Evolutionary conservation across 257 asterid genomes (phyloP).

Genomic region (Paulownia fortunei): DNA sequence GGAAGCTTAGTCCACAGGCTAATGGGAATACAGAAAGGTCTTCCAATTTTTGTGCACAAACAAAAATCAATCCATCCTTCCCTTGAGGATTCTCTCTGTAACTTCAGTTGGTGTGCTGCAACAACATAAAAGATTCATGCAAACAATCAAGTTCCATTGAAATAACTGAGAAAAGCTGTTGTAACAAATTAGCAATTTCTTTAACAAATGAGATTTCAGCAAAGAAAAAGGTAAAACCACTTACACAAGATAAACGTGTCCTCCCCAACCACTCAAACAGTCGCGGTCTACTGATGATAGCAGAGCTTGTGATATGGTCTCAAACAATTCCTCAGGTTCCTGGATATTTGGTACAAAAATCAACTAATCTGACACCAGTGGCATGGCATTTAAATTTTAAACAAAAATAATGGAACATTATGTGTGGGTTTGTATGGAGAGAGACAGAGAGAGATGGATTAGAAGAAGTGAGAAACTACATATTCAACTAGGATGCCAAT

Average conservation of each 20-base stretch:
- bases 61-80: slow-evolving; percentile 77
- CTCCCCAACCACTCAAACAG: slow-evolving; percentile 99
- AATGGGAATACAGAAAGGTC: slow-evolving; percentile 11
- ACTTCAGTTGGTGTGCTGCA: slow-evolving; percentile 95
- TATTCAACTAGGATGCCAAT: background rate
- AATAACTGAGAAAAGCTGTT: background rate
- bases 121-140: slow-evolving; percentile 3
- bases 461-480: background rate
- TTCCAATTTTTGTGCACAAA: slow-evolving; percentile 5
- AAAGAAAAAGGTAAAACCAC: slow-evolving; percentile 26
- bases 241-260: slow-evolving; percentile 94
- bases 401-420: background rate
- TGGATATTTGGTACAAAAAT: slow-evolving; percentile 32
- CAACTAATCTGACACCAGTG: background rate
- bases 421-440: background rate
- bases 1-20: background rate
- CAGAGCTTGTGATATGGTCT: slow-evolving; percentile 94
- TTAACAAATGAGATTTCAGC: slow-evolving; percentile 3
- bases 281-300: slow-evolving; percentile 91
- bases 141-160: background rate
- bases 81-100: slow-evolving; percentile 86
- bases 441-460: background rate
- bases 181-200: background rate
- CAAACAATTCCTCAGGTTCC: slow-evolving; percentile 92
- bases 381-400: background rate